Conservation (phyloP, 257 asterid species). For the Forsythia viridissima region DNA sequence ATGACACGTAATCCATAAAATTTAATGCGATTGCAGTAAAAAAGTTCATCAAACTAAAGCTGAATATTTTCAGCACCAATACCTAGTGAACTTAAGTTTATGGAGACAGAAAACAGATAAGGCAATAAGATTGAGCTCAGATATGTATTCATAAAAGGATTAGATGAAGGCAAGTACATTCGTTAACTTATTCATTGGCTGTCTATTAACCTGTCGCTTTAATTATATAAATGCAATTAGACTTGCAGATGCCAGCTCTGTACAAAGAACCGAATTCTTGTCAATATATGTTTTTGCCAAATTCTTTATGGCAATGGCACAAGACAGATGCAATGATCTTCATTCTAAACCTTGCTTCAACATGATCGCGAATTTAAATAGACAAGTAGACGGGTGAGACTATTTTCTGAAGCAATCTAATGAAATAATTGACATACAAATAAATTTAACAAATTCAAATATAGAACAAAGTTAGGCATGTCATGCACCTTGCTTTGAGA, state of each 20-base stretch:
- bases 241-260: conserved; percentile 10
- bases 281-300: conserved; percentile 13
- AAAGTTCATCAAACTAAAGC: neutral
- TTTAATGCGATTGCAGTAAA: neutral
- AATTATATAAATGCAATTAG: conserved; percentile 15
- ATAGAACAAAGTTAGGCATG: neutral
- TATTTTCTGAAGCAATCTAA: neutral
- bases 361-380: neutral
- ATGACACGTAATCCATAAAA: neutral
- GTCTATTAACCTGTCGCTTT: neutral
- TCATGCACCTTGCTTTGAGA: conserved; percentile 87
- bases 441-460: neutral
- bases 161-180: neutral
- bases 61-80: neutral
- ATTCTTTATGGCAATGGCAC: conserved; percentile 7
- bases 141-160: neutral
- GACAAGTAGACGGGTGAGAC: neutral
- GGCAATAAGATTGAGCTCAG: neutral
- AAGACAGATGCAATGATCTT: conserved; percentile 10
- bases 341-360: conserved; percentile 4
- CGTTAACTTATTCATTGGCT: conserved; percentile 3
- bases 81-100: neutral
- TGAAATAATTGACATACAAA: conserved; percentile 9
- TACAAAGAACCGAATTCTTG: conserved; percentile 16
- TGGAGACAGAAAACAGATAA: neutral